Percentiles rank a stretch among this genome's conserved stretches.
phyloP scores from a whole-genome alignment of 208 protist species.

The Wallacemonas collosoma region DNA sequence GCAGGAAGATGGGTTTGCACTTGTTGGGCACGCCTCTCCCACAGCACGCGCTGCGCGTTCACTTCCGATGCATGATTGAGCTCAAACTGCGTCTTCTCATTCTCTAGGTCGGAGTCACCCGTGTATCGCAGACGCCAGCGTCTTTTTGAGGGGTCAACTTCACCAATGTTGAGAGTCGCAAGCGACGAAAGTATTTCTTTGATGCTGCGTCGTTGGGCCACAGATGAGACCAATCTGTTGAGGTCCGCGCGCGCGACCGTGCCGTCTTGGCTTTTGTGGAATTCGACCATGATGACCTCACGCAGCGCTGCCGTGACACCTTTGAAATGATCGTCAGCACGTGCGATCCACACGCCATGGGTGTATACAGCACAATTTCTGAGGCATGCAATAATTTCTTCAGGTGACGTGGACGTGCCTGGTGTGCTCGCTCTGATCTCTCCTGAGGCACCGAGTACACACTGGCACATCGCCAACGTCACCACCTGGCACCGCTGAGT shows the following conservation, averaged over 20 bases:
- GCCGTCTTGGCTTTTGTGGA: constrained; percentile 65
- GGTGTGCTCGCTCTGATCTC: constrained; percentile 8
- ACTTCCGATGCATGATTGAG: constrained; percentile 43
- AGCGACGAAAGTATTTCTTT: constrained; percentile 74
- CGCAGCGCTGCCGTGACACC: constrained; percentile 72
- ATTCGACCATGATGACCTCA: constrained; percentile 64
- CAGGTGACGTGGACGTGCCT: neutral
- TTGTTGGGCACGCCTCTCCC: constrained; percentile 37
- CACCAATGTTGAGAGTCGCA: constrained; percentile 47
- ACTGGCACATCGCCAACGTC: constrained; percentile 37
- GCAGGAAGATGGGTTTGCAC: constrained; percentile 48
- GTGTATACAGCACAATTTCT: constrained; percentile 59
- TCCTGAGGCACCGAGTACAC: constrained; percentile 2
- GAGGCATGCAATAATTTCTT: constrained; percentile 54
- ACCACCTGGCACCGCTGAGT: constrained; percentile 73
- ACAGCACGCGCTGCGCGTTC: constrained; percentile 50
- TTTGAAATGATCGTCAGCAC: constrained; percentile 48
- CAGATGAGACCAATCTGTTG: constrained; percentile 52
- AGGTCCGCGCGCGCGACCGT: constrained; percentile 56
- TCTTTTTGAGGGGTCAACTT: constrained; percentile 49
- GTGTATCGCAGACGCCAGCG: constrained; percentile 71
- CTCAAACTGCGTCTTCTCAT: constrained; percentile 31
- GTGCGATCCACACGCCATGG: constrained; percentile 87
- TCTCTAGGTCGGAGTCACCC: constrained; percentile 20
- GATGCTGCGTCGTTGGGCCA: constrained; percentile 37